Evolutionary conservation across 2,329 filamentous ascomycete species (phyloP).

Genomic region (Capronia epimyces): DNA sequence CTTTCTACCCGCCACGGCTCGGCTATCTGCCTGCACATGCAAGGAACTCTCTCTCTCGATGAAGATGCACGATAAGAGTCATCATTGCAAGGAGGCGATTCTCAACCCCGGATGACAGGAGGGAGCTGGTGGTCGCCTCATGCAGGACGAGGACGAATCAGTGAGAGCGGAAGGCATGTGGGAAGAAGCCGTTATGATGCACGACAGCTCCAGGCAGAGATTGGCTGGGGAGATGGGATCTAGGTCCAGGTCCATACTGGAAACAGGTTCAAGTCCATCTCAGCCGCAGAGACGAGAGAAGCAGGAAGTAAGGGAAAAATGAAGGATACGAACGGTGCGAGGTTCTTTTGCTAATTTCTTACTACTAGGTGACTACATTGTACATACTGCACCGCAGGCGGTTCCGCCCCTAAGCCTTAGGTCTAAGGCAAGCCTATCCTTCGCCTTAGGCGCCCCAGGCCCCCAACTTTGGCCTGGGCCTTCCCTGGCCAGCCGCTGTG

Average conservation of each 20-base stretch:
- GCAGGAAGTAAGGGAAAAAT: neutral
- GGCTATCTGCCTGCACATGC: neutral
- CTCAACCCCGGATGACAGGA: neutral
- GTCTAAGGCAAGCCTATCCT: no score
- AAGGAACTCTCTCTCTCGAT: neutral
- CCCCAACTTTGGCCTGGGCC: no score
- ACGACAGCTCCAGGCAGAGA: neutral
- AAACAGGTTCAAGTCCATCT: neutral
- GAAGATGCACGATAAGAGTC: neutral
- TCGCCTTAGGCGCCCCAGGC: no score
- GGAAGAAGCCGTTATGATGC: neutral
- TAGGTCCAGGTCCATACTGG: neutral
- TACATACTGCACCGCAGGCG: no score
- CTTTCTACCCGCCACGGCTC: neutral
- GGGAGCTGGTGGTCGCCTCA: slow-evolving; percentile 7
- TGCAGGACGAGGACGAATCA: slow-evolving; percentile 7
- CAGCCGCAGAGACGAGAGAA: neutral
- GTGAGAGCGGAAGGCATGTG: neutral
- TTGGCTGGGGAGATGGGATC: slow-evolving; percentile 1
- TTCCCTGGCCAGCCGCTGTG: no score
- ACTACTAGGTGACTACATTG: no score
- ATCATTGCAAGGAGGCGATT: neutral
- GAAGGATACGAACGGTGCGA: neutral
- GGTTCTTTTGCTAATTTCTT: neutral
- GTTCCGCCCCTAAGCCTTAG: no score